These are phyloP conservation scores for Clarireedia sp. DNA, from an alignment of 2,329 filamentous ascomycete species.

Conservation along the genomic window DNA sequence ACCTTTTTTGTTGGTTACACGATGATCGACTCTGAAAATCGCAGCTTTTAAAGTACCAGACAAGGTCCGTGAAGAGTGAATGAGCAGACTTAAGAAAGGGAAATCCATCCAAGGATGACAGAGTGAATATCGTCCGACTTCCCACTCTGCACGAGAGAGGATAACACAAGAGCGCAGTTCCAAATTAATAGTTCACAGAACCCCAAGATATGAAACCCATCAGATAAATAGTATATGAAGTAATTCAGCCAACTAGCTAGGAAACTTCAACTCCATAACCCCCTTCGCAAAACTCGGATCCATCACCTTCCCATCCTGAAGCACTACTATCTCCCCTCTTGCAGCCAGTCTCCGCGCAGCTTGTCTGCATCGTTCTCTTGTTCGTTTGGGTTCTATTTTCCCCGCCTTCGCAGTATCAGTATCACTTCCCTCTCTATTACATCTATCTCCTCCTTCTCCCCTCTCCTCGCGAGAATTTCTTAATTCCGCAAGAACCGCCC, in stretches of 20 bases:
- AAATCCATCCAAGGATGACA: too few species aligned
- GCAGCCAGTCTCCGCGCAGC: neutral
- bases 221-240: neutral
- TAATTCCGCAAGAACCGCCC: neutral
- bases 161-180: neutral
- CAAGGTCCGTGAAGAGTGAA: too few species aligned
- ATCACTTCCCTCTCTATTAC: neutral
- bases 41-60: too few species aligned
- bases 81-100: too few species aligned
- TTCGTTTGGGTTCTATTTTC: neutral
- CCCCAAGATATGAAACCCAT: neutral
- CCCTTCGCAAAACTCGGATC: neutral
- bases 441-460: neutral
- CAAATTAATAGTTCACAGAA: too few species aligned
- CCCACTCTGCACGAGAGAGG: too few species aligned
- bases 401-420: too few species aligned
- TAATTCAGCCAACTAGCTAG: neutral
- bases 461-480: neutral
- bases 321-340: neutral
- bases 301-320: neutral
- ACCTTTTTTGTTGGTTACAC: too few species aligned
- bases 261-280: neutral
- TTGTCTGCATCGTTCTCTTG: neutral
- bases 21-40: too few species aligned
- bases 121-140: too few species aligned